Percentiles rank a stretch among this genome's conserved stretches.
Conservation (phyloP, 1,284 basidiomycete species). For the Boletus calvinii region DNA sequence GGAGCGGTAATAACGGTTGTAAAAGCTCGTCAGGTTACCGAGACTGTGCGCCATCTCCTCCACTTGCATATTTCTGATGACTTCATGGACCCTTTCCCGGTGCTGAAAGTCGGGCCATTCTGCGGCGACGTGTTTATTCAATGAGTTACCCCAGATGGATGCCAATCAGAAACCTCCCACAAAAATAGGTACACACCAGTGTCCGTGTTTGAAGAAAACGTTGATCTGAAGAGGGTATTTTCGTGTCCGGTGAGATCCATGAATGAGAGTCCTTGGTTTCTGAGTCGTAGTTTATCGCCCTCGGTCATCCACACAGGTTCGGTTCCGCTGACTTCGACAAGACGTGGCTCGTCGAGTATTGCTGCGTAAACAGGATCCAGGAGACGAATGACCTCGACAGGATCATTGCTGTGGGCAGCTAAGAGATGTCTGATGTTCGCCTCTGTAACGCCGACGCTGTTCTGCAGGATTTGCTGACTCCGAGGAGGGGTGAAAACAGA, state of each 20-base stretch:
- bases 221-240: neutral
- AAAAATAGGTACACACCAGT: neutral
- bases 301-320: constrained; percentile 25
- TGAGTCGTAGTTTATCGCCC: constrained; percentile 23
- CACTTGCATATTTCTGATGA: constrained; percentile 6
- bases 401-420: constrained; percentile 15
- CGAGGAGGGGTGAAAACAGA: neutral
- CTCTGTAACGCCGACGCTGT: neutral
- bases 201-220: neutral
- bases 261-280: constrained; percentile 15
- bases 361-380: constrained; percentile 18
- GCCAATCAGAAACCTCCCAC: neutral
- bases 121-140: constrained; percentile 1
- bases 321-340: constrained; percentile 15
- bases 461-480: neutral
- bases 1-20: constrained; percentile 19
- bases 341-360: constrained; percentile 20
- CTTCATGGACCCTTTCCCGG: constrained; percentile 13
- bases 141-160: neutral
- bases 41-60: constrained; percentile 11
- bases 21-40: constrained; percentile 17
- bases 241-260: constrained; percentile 20
- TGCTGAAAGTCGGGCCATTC: constrained; percentile 19
- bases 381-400: constrained; percentile 12
- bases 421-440: constrained; percentile 10